Conservation (phyloP, 495 filamentous ascomycete genomes). For the Trichoderma reesei region DNA sequence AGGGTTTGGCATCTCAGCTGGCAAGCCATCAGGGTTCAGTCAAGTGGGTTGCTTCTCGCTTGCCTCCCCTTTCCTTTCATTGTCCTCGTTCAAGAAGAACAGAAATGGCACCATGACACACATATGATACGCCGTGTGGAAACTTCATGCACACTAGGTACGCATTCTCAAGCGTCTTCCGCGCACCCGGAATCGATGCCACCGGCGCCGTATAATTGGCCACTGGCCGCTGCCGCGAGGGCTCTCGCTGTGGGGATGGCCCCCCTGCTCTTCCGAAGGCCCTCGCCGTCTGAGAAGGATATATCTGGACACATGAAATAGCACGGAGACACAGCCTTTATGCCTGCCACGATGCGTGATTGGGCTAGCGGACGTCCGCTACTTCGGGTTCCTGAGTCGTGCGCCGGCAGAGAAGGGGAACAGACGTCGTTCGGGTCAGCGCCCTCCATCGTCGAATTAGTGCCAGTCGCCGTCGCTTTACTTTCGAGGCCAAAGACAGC, state of each 20-base stretch:
- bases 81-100: neutral
- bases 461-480: neutral
- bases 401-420: neutral
- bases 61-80: neutral
- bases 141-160: neutral
- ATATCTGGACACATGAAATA: neutral
- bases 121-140: neutral
- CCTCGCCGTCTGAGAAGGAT: neutral
- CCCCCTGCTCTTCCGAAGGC: neutral
- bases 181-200: neutral
- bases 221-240: neutral
- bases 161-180: neutral
- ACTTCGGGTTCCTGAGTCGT: constrained; percentile 6
- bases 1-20: neutral
- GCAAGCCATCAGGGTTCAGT: neutral
- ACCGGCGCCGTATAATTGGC: too few relatives aligned
- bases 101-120: neutral
- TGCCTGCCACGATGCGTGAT: neutral
- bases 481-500: neutral
- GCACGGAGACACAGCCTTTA: neutral
- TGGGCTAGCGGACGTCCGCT: neutral
- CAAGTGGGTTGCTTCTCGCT: neutral
- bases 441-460: neutral
- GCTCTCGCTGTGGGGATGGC: neutral
- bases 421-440: neutral